Base-by-base conservation (phyloP, 2,329 filamentous ascomycete genomes). In the Sclerotinia glacialis region DNA sequence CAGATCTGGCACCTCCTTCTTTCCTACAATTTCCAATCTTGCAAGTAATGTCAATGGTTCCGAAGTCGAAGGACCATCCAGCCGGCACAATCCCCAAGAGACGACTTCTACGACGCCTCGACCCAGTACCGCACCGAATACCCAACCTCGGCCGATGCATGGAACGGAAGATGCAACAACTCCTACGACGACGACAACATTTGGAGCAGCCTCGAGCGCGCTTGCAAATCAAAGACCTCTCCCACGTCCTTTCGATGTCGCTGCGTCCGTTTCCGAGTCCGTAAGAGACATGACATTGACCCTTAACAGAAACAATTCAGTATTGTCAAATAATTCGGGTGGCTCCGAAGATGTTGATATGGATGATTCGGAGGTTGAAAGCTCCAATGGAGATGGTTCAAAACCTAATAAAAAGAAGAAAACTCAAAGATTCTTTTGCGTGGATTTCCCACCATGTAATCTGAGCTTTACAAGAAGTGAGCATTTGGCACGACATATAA, bases 391-490 rank as follows among this genome's bases (percentile, higher is more conserved):
- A 14, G 87, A 89, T 75, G 81, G 86, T 52, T 81, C 83, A n/a
- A 86, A 89, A 69, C 89, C 91, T 11, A 88, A 85, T 63, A 96
- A 96, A 80, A 98, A 97, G 85, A 97, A 97, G 80, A 97, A 97
- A 78, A 92, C 93, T 0, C 93, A 97, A 77, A 87, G 92, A 55
- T 99, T 99, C 78, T 97, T 94, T 78, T 99, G 95, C 79, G 96
- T 90, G 5, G 93, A 97, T 42, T 98, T 92, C 73, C 94, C 94
- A 34, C 93, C 93, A 5, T 99, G 95, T 78, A 93, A 89, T 74
- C 78, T 99, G 67, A 97, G 93, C 78, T 99, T 99, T 76, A 98
- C 95, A 0, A 84, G 95, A 69, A 98, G 94, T 75, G 95, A 99
- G 77, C 95, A 99, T 81, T 79, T 99, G 68, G 94, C 94, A 21